These are phyloP conservation scores for Globisporangium abappressorium DNA, from an alignment of 352 stramenopile genomes.

Conservation along the genomic window DNA sequence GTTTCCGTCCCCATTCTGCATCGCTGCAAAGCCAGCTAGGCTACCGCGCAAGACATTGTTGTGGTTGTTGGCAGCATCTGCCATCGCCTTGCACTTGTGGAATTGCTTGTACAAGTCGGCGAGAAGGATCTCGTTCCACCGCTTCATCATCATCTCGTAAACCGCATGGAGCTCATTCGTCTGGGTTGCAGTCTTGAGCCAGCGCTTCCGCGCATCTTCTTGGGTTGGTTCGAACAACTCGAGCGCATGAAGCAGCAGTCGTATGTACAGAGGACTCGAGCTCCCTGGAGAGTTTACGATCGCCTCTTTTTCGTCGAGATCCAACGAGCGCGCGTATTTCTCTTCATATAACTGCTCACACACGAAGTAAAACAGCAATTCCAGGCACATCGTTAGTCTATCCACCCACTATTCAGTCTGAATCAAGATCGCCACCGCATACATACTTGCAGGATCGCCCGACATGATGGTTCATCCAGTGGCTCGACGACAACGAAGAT, in stretches of 20 bases:
- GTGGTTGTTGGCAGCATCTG: neutral
- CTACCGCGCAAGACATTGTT: neutral
- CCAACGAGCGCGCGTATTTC: slow-evolving; percentile 22
- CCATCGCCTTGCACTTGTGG: slow-evolving; percentile 23
- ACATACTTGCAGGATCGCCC: slow-evolving; percentile 49
- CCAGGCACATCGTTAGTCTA: neutral
- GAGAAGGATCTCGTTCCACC: slow-evolving; percentile 73
- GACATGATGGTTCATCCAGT: slow-evolving; percentile 63
- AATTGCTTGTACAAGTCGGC: slow-evolving; percentile 47
- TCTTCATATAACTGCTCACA: slow-evolving; percentile 32
- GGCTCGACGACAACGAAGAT: slow-evolving; percentile 68
- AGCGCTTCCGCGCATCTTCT: slow-evolving; percentile 26
- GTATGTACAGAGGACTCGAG: slow-evolving; percentile 64
- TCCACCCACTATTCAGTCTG: neutral
- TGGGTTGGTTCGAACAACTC: slow-evolving; percentile 45
- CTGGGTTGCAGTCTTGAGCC: slow-evolving; percentile 40
- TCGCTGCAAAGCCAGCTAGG: neutral
- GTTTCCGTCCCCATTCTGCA: slow-evolving; percentile 2
- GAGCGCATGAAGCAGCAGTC: slow-evolving; percentile 57
- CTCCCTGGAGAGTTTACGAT: slow-evolving; percentile 52
- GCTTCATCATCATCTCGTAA: slow-evolving; percentile 68
- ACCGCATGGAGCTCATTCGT: slow-evolving; percentile 44
- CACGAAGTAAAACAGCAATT: neutral
- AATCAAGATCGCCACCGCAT: neutral
- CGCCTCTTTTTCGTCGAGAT: slow-evolving; percentile 37